Evolutionary conservation across 1,284 basidiomycete species (phyloP), one percentile per base, ranked within the genome.

Genomic region (Boletellus sp.): DNA sequence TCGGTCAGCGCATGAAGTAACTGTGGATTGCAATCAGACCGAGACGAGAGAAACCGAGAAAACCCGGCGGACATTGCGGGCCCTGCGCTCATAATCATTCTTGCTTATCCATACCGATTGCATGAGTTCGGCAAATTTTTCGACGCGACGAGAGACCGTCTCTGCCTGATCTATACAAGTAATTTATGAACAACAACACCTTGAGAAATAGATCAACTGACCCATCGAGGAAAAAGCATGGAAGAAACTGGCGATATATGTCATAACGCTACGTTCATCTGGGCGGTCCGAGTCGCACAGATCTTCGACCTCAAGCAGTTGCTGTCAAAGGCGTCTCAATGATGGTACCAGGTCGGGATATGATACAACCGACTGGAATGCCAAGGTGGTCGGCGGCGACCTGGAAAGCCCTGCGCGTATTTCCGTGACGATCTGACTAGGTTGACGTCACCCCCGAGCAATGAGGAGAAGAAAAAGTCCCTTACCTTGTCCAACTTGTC

Each of bases 151-250:
- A 2, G 93, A 91, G 18, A 94, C 93, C 0, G 93, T 97, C 67
- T 97, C 93, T 6, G 91, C 89, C 70, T 97, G 94, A 63, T 98
- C 94, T 96, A 40, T 33, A 53, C 8, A 21, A 3, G 18, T n/a
- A 13, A 38, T 36, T 15, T 18, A 19, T 50, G 33, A 49, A 22
- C 16, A 26, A 24, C 0, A 11, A 28, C 2, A 41, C 15, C 15
- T 22, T 26, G 15, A n/a, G 51, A 21, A 40, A 37, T 22, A 37
- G 22, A 5, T 36, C 26, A 4, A 67, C 81, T 56, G 59, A 93
- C 93, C 93, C 87, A 97, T 95, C 1, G 91, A 88, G 0, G 93
- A 96, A 69, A 99, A 99, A 0, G 96, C 96, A 68, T 99, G 96
- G 77, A 99, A 99, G 72, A 83, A 98, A 64, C 93, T 93, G 35